A percentile compares a stretch with the other conserved stretches of the same genome.
phyloP scores from a whole-genome alignment of 345 rosid genomes.

The Reutealis trisperma region DNA sequence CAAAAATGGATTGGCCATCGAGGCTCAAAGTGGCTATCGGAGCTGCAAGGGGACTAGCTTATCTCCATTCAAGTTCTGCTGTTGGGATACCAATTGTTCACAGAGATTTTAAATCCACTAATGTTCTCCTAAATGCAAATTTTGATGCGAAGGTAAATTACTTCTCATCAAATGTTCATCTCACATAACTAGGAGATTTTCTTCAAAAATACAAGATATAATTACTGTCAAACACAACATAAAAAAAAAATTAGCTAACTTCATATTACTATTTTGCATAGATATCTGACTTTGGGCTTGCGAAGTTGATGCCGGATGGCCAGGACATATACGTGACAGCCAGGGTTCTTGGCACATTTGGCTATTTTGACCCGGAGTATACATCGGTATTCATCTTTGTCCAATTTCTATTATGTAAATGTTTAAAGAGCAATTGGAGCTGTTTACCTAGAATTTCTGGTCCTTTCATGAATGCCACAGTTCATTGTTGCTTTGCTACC shows the following conservation, averaged over 20 bases:
- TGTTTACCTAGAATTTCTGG: not conserved
- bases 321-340: slow-evolving; percentile 83
- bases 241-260: slow-evolving; percentile 17
- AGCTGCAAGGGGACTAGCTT: slow-evolving; percentile 92
- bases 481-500: not conserved
- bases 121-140: slow-evolving; percentile 66
- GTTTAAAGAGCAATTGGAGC: not conserved
- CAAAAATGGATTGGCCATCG: slow-evolving; percentile 80
- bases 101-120: slow-evolving; percentile 94
- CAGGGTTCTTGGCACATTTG: slow-evolving; percentile 93
- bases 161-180: not conserved
- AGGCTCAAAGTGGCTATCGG: slow-evolving; percentile 88
- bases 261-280: slow-evolving; percentile 21
- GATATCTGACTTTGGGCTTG: slow-evolving; percentile 97
- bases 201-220: not conserved
- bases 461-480: not conserved
- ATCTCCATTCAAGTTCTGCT: slow-evolving; percentile 82
- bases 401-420: not conserved
- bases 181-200: not conserved
- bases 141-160: slow-evolving; percentile 79
- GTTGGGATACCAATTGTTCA: slow-evolving; percentile 92
- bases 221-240: not conserved
- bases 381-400: slow-evolving; percentile 62
- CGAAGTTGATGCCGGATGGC: slow-evolving; percentile 96
- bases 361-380: slow-evolving; percentile 96